These are phyloP conservation scores for Sugiyamaella qingdaonensis DNA, from an alignment of 805 yeast genomes.

Conservation along the genomic window DNA sequence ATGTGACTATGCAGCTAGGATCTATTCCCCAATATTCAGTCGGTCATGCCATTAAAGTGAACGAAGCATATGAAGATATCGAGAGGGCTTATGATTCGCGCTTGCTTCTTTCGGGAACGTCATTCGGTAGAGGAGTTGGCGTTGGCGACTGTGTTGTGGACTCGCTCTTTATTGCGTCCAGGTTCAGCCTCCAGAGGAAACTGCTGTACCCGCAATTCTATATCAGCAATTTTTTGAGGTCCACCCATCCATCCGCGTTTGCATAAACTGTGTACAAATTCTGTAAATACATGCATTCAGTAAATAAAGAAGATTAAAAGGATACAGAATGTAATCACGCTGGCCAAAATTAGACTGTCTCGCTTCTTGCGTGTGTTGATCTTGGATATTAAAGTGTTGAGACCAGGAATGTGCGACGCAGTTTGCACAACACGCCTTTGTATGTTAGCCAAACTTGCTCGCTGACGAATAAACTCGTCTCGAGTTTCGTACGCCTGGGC, in stretches of 20 bases:
- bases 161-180: slow-evolving; percentile 55
- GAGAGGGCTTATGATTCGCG: slow-evolving; percentile 37
- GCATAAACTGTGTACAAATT: slow-evolving; percentile 16
- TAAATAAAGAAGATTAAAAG: slow-evolving; percentile 57
- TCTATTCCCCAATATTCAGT: slow-evolving; percentile 80
- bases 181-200: slow-evolving; percentile 30
- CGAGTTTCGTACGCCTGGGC: slow-evolving; percentile 87
- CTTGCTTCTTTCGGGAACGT: slow-evolving; percentile 71
- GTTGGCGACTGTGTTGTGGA: slow-evolving; percentile 81
- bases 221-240: slow-evolving; percentile 26
- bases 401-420: slow-evolving; percentile 73
- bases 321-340: slow-evolving; percentile 68
- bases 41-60: slow-evolving; percentile 53
- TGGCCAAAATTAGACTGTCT: slow-evolving; percentile 78
- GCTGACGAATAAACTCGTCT: slow-evolving; percentile 74
- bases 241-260: slow-evolving; percentile 25
- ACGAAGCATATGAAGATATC: slow-evolving; percentile 35
- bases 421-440: slow-evolving; percentile 59
- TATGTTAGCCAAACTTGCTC: slow-evolving; percentile 57
- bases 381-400: slow-evolving; percentile 66
- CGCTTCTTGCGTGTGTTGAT: slow-evolving; percentile 87
- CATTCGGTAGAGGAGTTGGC: slow-evolving; percentile 75
- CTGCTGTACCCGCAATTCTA: slow-evolving; percentile 30
- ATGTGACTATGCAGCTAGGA: slow-evolving; percentile 42
- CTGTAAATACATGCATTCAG: slow-evolving; percentile 19